Evolutionary conservation across 495 filamentous ascomycete species (phyloP).

Genomic region (Clavariopsis aquatica): DNA sequence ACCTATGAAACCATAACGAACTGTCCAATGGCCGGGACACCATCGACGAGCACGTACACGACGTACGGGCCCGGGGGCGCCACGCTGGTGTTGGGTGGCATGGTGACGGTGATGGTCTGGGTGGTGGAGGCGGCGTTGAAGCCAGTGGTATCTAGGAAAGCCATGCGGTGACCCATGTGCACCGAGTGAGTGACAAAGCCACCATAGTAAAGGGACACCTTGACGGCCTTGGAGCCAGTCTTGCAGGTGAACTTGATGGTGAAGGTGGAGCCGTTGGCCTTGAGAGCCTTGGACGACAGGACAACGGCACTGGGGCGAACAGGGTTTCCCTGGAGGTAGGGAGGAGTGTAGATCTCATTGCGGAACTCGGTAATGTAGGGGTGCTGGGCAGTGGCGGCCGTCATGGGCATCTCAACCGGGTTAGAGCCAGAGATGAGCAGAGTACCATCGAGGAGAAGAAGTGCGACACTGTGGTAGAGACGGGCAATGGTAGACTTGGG

Average conservation of each 20-base stretch:
- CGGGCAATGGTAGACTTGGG: conserved; percentile 54
- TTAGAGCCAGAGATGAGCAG: conserved; percentile 61
- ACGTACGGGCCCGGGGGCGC: conserved; percentile 63
- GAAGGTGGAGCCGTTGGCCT: conserved; percentile 51
- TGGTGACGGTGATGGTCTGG: conserved; percentile 55
- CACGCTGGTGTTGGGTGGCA: conserved; percentile 58
- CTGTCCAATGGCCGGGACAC: conserved; percentile 53
- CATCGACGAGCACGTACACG: conserved; percentile 61
- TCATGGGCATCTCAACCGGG: conserved; percentile 59
- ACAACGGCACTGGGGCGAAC: conserved; percentile 53
- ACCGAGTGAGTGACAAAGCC: conserved; percentile 64
- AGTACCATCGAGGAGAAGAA: conserved; percentile 61
- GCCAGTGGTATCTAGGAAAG: conserved; percentile 56
- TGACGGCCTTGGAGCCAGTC: conserved; percentile 44
- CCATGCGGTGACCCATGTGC: conserved; percentile 65
- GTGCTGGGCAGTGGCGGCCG: conserved; percentile 45
- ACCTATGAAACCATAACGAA: conserved; percentile 35
- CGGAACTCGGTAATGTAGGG: conserved; percentile 61
- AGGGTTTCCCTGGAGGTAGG: conserved; percentile 58
- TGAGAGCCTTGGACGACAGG: conserved; percentile 48
- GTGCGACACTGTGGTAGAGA: conserved; percentile 60
- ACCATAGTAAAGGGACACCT: conserved; percentile 59
- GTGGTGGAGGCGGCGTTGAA: conserved; percentile 46
- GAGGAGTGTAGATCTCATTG: conserved; percentile 62
- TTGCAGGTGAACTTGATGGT: conserved; percentile 52